A percentile compares a stretch with the other conserved stretches of the same genome.
Conservation (phyloP, 1,139 yeast species). For the Lodderomyces pseudojiufengensis region DNA sequence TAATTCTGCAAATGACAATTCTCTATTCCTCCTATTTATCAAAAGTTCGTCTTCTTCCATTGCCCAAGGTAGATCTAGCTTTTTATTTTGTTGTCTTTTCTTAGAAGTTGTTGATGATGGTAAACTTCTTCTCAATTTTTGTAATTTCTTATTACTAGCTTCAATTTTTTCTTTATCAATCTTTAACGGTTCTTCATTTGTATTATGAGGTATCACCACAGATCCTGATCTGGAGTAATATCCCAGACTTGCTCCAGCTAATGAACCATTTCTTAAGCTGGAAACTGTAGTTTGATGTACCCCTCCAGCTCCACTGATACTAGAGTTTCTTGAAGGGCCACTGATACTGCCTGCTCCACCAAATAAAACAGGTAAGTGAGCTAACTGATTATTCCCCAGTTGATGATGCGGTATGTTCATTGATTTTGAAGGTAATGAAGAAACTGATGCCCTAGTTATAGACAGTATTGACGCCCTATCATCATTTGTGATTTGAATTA, state of each 20-base stretch:
- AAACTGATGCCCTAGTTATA: constrained; percentile 37
- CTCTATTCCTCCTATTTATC: constrained; percentile 52
- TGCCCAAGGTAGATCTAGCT: constrained; percentile 45
- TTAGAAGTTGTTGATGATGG: constrained; percentile 5
- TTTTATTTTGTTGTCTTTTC: constrained; percentile 16
- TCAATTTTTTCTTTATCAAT: constrained; percentile 16
- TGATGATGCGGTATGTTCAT: constrained; percentile 52
- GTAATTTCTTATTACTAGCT: constrained; percentile 11
- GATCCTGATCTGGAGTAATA: constrained; percentile 45
- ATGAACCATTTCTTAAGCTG: constrained; percentile 41
- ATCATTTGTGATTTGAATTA: constrained; percentile 41
- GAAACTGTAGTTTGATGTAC: constrained; percentile 34
- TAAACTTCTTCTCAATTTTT: constrained; percentile 9
- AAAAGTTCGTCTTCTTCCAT: constrained; percentile 75
- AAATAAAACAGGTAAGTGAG: constrained; percentile 44
- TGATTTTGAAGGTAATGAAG: constrained; percentile 44
- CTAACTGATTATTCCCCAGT: constrained; percentile 36
- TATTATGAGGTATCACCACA: constrained; percentile 39
- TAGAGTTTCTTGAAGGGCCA: constrained; percentile 42
- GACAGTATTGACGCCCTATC: constrained; percentile 38
- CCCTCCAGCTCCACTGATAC: constrained; percentile 36
- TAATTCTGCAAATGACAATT: constrained; percentile 69
- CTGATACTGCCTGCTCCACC: constrained; percentile 42
- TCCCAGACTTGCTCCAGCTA: constrained; percentile 31
- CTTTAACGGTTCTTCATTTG: constrained; percentile 26